Evolutionary conservation across 108 stramenopile genomes (phyloP), one percentile per base, ranked within the genome.

Genomic region (Schizochytrium sp.): DNA sequence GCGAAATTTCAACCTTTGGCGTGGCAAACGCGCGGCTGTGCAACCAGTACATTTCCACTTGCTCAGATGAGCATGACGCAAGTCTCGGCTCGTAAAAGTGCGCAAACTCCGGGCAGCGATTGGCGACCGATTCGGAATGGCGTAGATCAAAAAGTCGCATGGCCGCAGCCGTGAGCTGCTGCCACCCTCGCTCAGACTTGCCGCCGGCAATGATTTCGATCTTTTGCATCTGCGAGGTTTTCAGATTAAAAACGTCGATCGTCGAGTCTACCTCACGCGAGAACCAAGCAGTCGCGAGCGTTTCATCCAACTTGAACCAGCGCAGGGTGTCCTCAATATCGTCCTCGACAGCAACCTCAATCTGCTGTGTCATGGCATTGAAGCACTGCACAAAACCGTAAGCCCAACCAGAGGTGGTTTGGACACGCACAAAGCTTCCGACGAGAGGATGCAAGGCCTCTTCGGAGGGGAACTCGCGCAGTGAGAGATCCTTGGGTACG

Each of bases 381-480:
- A 83, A 83, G 48, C 51, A 6, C 51, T 83, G 76, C 45, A 83
- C 76, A 83, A 83, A 83, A 34, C 76, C 76, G 28, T 83, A 83
- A 43, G 51, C 51, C 76, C 76, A 83, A 16, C 23, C 23, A 0
- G 63, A 41, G 8, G 63, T 23, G 48, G 51, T 53, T 16, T 47
- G 19, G 23, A 83, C 51, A 4, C 51, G 45, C n/a, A 83, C 51
- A 53, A 83, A 83, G 48, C 48, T 4, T 21, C 76, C 76, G 10
- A 83, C 76, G 2, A 83, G 76, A 6, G 76, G 76, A 34, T 83
- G 76, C 45, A 83, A 5, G 4, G 76, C 76, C 23, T 53, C 76
- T 12, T 47, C 45, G 6, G 76, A 6, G 45, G 76, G 48, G n/a
- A 83, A 83, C 45, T 8, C 25, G 48, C 51, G 45, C 76, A 83